Evolutionary conservation across 768 basidiomycete species (phyloP).

Genomic region (Brasilioporus rufonigricans): DNA sequence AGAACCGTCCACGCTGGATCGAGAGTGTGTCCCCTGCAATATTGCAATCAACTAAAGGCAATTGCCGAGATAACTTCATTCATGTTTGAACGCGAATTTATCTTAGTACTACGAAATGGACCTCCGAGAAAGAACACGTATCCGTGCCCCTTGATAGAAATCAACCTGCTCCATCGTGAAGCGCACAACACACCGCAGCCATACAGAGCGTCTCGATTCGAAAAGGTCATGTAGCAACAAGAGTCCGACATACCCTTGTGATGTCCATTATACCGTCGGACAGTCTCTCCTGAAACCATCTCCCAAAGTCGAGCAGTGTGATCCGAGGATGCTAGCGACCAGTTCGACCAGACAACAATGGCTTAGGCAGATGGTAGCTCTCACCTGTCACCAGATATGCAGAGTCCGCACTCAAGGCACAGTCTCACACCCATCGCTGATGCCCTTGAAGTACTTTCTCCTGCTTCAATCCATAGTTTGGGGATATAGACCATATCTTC

Average conservation of each 20-base stretch:
- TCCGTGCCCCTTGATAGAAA: constrained; percentile 11
- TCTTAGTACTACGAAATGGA: constrained; percentile 9
- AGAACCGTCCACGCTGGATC: not conserved
- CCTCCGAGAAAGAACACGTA: constrained; percentile 3
- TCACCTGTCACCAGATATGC: constrained; percentile 96
- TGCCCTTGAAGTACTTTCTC: constrained; percentile 91
- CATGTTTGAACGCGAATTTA: constrained; percentile 13
- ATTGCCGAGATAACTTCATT: constrained; percentile 32
- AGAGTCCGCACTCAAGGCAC: constrained; percentile 98
- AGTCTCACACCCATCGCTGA: constrained; percentile 99
- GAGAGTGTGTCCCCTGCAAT: constrained; percentile 2
- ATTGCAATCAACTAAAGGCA: constrained; percentile 18
- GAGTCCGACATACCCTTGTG: constrained; percentile 67
- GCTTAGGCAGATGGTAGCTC: constrained; percentile 18
- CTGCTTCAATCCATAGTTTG: constrained; percentile 82
- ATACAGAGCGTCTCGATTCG: constrained; percentile 7
- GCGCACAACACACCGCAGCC: constrained; percentile 85
- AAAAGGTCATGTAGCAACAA: not conserved
- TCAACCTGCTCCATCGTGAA: constrained; percentile 81
- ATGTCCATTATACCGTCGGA: constrained; percentile 95
- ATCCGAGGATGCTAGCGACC: constrained; percentile 82
- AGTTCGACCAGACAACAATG: constrained; percentile 10
- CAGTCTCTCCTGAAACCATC: constrained; percentile 94
- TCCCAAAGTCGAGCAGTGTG: constrained; percentile 98
- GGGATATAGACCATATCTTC: constrained; percentile 93